phyloP scores from a whole-genome alignment of 2,329 filamentous ascomycete genomes.

The Parastagonospora nodorum region DNA sequence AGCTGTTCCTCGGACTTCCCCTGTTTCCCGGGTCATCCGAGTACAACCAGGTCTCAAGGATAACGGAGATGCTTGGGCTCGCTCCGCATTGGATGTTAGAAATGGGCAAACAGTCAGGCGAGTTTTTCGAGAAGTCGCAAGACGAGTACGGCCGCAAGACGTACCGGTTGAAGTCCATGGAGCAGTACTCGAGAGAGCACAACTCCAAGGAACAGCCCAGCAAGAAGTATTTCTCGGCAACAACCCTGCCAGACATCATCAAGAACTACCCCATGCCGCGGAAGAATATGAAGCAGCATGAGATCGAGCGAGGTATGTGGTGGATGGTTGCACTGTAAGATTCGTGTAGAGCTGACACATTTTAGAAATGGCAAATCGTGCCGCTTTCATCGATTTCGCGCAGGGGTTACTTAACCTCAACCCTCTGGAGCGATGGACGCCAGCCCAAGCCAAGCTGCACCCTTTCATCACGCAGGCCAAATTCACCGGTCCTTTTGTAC shows the following conservation, averaged over 20 bases:
- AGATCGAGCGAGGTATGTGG: conserved; percentile 87
- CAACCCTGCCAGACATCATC: conserved; percentile 93
- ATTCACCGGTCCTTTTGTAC: conserved; percentile 93
- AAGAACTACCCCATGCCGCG: conserved; percentile 97
- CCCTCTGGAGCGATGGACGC: conserved; percentile 94
- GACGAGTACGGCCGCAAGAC: conserved; percentile 93
- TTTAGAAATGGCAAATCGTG: conserved; percentile 95
- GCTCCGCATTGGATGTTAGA: conserved; percentile 99
- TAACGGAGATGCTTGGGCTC: conserved; percentile 96
- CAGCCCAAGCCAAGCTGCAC: conserved; percentile 94
- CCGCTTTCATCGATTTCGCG: conserved; percentile 98
- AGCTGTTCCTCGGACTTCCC: conserved; percentile 91
- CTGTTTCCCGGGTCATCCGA: conserved; percentile 97
- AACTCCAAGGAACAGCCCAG: conserved; percentile 97
- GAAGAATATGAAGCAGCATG: conserved; percentile 98
- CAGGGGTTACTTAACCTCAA: conserved; percentile 92
- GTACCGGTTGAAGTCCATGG: conserved; percentile 94
- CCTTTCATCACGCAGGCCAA: conserved; percentile 99
- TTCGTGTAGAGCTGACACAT: conserved; percentile 14
- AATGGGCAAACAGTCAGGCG: conserved; percentile 95
- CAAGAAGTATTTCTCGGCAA: conserved; percentile 99
- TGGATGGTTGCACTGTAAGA: background rate
- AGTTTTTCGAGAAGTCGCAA: conserved; percentile 92
- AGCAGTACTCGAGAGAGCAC: conserved; percentile 95
- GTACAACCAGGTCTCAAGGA: conserved; percentile 96